Evolutionary conservation across 805 yeast genomes (phyloP).

Genomic region (Metschnikowia drakensbergensis): DNA sequence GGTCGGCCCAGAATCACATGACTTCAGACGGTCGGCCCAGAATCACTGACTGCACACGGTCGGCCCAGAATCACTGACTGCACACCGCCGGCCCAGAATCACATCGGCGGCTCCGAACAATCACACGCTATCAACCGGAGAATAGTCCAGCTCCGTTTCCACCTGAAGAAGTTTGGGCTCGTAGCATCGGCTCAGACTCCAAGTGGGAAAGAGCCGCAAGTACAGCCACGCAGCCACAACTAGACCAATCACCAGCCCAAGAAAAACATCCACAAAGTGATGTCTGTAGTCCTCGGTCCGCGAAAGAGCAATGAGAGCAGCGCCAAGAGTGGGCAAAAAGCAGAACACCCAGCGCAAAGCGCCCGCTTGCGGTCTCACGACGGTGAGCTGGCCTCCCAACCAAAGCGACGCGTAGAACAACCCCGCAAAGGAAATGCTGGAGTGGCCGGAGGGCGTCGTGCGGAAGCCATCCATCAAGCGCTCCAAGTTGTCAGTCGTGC

Average conservation of each 20-base stretch:
- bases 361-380: conserved; percentile 46
- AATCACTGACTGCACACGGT: too few relatives aligned
- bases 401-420: conserved; percentile 61
- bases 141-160: conserved; percentile 11
- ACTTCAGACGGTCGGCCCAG: too few relatives aligned
- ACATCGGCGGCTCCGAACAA: neutral
- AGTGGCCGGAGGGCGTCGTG: conserved; percentile 82
- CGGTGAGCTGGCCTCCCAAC: conserved; percentile 61
- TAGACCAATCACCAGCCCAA: conserved; percentile 69
- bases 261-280: conserved; percentile 78
- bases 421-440: conserved; percentile 67
- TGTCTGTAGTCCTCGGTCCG: conserved; percentile 93
- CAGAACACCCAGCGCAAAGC: conserved; percentile 60
- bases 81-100: neutral
- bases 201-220: conserved; percentile 47
- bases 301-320: conserved; percentile 73
- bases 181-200: conserved; percentile 31
- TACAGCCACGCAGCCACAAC: conserved; percentile 57
- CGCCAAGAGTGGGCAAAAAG: conserved; percentile 58
- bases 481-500: conserved; percentile 48
- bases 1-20: too few relatives aligned
- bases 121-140: conserved; percentile 13
- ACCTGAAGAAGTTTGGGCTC: conserved; percentile 32
- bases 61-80: neutral
- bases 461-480: conserved; percentile 67